Conservation (phyloP, 768 basidiomycete species). For the Kockovaella imperatae region DNA sequence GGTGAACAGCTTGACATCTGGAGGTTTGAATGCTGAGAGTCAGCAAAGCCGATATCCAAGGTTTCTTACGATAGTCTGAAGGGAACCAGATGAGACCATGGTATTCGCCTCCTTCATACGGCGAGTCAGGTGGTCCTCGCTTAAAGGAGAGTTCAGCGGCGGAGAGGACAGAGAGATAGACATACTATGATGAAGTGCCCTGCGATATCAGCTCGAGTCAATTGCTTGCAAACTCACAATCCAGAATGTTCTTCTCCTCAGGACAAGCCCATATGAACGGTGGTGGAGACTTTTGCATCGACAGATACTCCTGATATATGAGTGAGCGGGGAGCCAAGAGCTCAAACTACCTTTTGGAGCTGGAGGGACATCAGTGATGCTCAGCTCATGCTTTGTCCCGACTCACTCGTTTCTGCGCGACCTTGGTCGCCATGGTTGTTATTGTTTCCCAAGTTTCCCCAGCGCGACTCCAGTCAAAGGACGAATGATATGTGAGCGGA, state of each 20-base stretch:
- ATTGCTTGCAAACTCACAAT: slow-evolving; percentile 58
- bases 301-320: slow-evolving; percentile 80
- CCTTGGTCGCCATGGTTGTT: slow-evolving; percentile 27
- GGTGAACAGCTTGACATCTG: slow-evolving; percentile 78
- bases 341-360: slow-evolving; percentile 15
- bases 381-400: background rate
- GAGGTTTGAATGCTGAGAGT: slow-evolving; percentile 68
- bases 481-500: no score
- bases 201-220: slow-evolving; percentile 40
- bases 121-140: slow-evolving; percentile 90
- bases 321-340: slow-evolving; percentile 36
- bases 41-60: background rate
- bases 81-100: slow-evolving; percentile 89
- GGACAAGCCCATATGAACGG: slow-evolving; percentile 94
- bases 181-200: slow-evolving; percentile 93
- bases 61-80: slow-evolving; percentile 62
- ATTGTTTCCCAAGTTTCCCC: no score
- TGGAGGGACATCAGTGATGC: background rate
- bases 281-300: slow-evolving; percentile 87
- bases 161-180: background rate
- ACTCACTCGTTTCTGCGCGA: slow-evolving; percentile 21
- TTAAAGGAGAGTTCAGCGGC: slow-evolving; percentile 37
- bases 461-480: no score
- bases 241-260: slow-evolving; percentile 95
- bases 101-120: slow-evolving; percentile 86